Evolutionary conservation across 1,284 basidiomycete genomes (phyloP), one percentile per base, ranked within the genome.

Genomic region (Phellopilus nigrolimitatus): DNA sequence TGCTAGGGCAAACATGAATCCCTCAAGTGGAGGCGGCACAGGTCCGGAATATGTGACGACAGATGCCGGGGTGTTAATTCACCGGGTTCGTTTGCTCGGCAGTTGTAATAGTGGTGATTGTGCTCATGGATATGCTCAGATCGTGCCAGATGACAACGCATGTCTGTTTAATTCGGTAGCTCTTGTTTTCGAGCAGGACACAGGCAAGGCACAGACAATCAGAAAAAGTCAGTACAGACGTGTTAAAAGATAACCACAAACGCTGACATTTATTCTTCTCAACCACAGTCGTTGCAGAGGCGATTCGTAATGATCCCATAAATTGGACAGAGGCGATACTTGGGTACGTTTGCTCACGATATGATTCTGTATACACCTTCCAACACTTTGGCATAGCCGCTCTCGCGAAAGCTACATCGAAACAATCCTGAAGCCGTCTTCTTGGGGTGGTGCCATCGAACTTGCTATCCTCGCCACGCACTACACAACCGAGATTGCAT

Each of bases 401-500:
- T 71, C 87, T 3, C 80, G 83, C 4, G 75, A 83, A 12, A 74
- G 81, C 42, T 97, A 97, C 65, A 88, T 93, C 58, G 60, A 73
- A 4, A 87, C 85, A 4, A 97, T 97, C 55, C 71, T 82, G 38
- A 84, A 84, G 43, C 81, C 88, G 1, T 71, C 79, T 1, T 82
- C 88, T 0, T 97, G 94, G 94, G 94, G 94, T 38, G 95, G 94
- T 12, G 94, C 94, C 1, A 95, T 97, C 62, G 91, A 94, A 63
- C 79, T 95, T 10, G 72, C 83, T 2, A 82, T 95, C 58, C 82
- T 97, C 54, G 82, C 93, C 1, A 70, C 80, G 9, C 80, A 93
- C 65, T 95, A 85, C 65, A 68, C 71, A 30, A 87, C 88, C 1
- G 93, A 95, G 67, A 95, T 97, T 41, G 80, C 82, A 4, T 92